A percentile compares a stretch with the other conserved stretches of the same genome.
Conservation (phyloP, 108 stramenopile species). For the Nitzschia inconspicua region DNA sequence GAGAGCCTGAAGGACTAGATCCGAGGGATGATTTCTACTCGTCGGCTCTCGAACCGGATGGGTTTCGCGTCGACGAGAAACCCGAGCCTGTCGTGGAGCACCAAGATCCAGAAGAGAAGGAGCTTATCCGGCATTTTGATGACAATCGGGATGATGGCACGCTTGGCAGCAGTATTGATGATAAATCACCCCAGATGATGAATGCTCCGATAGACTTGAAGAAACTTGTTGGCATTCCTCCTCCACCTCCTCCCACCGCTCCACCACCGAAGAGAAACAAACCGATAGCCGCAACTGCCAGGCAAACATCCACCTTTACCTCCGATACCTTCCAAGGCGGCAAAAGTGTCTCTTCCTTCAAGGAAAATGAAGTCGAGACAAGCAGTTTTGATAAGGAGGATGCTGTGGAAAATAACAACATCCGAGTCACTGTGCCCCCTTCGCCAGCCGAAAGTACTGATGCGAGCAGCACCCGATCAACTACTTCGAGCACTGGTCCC, state of each 20-base stretch:
- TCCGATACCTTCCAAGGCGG: not conserved
- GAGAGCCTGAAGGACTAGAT: constrained; percentile 27
- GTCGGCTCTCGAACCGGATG: constrained; percentile 16
- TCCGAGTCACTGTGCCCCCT: not conserved
- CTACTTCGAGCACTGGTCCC: not conserved
- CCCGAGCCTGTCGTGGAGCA: not conserved
- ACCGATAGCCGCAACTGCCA: not conserved
- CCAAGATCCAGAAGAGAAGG: not conserved
- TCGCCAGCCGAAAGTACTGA: not conserved
- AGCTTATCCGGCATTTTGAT: not conserved
- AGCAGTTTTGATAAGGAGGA: not conserved
- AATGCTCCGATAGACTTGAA: too few species aligned
- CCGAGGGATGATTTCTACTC: constrained; percentile 2
- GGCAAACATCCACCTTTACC: not conserved
- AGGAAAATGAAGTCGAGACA: not conserved
- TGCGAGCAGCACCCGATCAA: not conserved
- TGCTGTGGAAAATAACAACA: not conserved
- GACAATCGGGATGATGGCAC: too few species aligned
- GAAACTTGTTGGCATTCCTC: constrained; percentile 25
- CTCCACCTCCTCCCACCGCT: constrained; percentile 24
- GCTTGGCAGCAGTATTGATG: too few species aligned
- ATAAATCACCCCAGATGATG: too few species aligned
- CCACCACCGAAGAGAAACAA: constrained; percentile 12
- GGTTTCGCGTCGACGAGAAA: not conserved
- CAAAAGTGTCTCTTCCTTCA: not conserved